These are phyloP conservation scores for Torulaspora indica DNA, from an alignment of 805 yeast genomes.

Conservation along the genomic window DNA sequence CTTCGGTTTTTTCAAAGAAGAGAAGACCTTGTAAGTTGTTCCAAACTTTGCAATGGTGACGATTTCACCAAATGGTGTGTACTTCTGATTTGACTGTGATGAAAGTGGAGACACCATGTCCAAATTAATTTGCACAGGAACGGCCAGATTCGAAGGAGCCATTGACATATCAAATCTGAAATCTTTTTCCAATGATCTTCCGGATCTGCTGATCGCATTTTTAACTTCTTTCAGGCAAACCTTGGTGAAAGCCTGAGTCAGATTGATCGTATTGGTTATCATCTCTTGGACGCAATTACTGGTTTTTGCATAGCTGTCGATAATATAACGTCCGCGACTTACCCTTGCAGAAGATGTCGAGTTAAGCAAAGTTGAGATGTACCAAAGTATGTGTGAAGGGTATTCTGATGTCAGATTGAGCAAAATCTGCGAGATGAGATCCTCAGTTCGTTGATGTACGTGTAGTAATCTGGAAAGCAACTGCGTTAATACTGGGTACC, in stretches of 20 bases:
- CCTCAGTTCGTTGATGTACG: constrained; percentile 50
- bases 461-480: constrained; percentile 74
- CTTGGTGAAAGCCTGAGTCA: constrained; percentile 23
- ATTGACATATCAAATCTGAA: constrained; percentile 41
- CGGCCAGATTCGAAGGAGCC: constrained; percentile 53
- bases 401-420: constrained; percentile 54
- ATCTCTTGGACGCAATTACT: constrained; percentile 15
- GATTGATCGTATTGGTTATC: constrained; percentile 23
- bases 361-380: constrained; percentile 54
- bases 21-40: constrained; percentile 61
- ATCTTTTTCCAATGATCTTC: constrained; percentile 37
- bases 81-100: constrained; percentile 39
- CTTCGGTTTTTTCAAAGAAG: constrained; percentile 84
- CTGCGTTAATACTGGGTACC: constrained; percentile 87
- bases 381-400: constrained; percentile 84
- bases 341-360: constrained; percentile 50
- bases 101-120: constrained; percentile 58
- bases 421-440: constrained; percentile 54
- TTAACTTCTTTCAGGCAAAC: constrained; percentile 30
- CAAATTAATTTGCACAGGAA: constrained; percentile 69
- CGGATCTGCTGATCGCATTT: constrained; percentile 24
- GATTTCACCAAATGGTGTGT: constrained; percentile 45
- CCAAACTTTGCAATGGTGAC: constrained; percentile 61
- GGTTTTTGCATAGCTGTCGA: constrained; percentile 32
- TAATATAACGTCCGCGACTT: constrained; percentile 43